Evolutionary conservation across 208 protist species (phyloP).

Genomic region (Wallacemonas collosoma): DNA sequence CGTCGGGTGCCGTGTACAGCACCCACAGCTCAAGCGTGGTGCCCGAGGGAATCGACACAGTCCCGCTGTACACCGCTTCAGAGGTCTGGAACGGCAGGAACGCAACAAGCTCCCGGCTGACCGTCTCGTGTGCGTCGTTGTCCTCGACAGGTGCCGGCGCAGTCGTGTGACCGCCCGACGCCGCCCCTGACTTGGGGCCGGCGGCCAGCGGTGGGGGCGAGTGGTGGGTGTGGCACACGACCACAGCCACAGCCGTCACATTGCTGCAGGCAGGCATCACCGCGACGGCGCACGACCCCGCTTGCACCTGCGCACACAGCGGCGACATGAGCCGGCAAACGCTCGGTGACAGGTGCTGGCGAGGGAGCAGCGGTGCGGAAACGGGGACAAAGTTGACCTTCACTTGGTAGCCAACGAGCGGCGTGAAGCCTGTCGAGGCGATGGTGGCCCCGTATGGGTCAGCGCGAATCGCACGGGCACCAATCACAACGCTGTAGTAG

Average conservation of each 20-base stretch:
- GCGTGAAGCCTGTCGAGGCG: slow-evolving; percentile 39
- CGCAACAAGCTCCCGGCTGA: slow-evolving; percentile 34
- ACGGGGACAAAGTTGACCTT: slow-evolving; percentile 74
- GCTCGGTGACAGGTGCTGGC: slow-evolving; percentile 70
- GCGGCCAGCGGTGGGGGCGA: neutral
- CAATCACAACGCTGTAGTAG: slow-evolving; percentile 76
- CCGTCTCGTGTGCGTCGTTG: slow-evolving; percentile 2
- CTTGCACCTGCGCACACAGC: slow-evolving; percentile 44
- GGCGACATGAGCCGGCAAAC: slow-evolving; percentile 76
- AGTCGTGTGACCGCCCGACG: too few relatives aligned
- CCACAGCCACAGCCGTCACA: slow-evolving; percentile 68
- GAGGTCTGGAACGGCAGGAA: slow-evolving; percentile 60
- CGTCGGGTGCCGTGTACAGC: slow-evolving; percentile 77
- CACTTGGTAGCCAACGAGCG: slow-evolving; percentile 71
- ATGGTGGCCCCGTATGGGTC: slow-evolving; percentile 71
- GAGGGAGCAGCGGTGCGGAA: slow-evolving; percentile 56
- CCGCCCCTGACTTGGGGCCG: too few relatives aligned
- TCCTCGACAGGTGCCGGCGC: too few relatives aligned
- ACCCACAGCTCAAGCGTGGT: slow-evolving; percentile 75
- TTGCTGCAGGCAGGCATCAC: slow-evolving; percentile 89
- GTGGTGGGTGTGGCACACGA: slow-evolving; percentile 17
- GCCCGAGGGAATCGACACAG: slow-evolving; percentile 40
- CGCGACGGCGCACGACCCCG: slow-evolving; percentile 45
- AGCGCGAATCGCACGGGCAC: slow-evolving; percentile 57
- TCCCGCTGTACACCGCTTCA: slow-evolving; percentile 48